A percentile compares a stretch with the other conserved stretches of the same genome.
These are phyloP conservation scores for Psilocybe mexicana DNA, from an alignment of 1,284 basidiomycete species.

Conservation along the genomic window DNA sequence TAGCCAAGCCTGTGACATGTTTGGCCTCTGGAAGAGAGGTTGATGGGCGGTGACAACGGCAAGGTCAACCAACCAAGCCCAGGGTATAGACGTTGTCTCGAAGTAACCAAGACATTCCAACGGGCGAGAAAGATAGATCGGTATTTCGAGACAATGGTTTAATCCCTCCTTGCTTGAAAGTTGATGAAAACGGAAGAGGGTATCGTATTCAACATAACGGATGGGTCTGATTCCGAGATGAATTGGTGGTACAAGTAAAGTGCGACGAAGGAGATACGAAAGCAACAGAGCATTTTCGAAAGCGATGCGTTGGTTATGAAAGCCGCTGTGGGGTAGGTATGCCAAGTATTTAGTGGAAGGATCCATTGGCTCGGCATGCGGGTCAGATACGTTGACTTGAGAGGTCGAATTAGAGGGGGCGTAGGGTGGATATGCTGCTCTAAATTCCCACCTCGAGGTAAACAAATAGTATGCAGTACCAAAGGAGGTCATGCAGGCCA, in stretches of 20 bases:
- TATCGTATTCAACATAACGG: slow-evolving; percentile 61
- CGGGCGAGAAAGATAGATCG: slow-evolving; percentile 34
- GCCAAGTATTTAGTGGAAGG: slow-evolving; percentile 48
- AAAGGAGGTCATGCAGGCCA: slow-evolving; percentile 54
- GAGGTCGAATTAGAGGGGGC: slow-evolving; percentile 19
- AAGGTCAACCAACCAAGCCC: slow-evolving; percentile 69
- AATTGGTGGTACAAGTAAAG: slow-evolving; percentile 70
- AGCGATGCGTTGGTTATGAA: slow-evolving; percentile 83
- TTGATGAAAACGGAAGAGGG: slow-evolving; percentile 48
- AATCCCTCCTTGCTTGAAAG: slow-evolving; percentile 55
- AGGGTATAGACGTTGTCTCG: slow-evolving; percentile 62
- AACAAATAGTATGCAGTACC: slow-evolving; percentile 64
- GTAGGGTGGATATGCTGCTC: slow-evolving; percentile 1
- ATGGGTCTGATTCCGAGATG: slow-evolving; percentile 64
- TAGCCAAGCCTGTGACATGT: slow-evolving; percentile 52
- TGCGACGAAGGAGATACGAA: slow-evolving; percentile 68
- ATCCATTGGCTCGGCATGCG: slow-evolving; percentile 11
- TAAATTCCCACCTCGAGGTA: slow-evolving; percentile 55
- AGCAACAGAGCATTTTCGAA: slow-evolving; percentile 79
- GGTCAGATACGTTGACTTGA: slow-evolving; percentile 24
- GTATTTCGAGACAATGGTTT: slow-evolving; percentile 46
- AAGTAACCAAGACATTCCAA: slow-evolving; percentile 60
- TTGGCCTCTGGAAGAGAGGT: slow-evolving; percentile 45
- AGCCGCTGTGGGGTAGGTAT: slow-evolving; percentile 77
- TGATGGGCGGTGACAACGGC: slow-evolving; percentile 37